phyloP scores from a whole-genome alignment of 305 asterid genomes.

The Fraxinus xanthoxyloides region DNA sequence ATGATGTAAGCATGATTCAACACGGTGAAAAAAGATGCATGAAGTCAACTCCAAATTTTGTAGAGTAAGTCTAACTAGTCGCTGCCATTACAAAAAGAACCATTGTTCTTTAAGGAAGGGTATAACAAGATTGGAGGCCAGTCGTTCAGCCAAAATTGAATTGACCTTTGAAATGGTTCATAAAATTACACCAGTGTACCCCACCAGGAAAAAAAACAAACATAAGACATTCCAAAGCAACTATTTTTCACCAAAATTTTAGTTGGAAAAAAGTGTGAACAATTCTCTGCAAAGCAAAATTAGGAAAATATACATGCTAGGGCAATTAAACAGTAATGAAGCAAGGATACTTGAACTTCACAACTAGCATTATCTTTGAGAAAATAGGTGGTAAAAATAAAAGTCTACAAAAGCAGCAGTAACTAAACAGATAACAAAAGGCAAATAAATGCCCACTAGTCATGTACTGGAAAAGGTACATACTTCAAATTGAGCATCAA shows the following conservation, averaged over 20 bases:
- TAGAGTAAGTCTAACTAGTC: neutral
- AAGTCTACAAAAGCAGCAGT: slow-evolving; percentile 10
- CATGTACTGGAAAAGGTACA: slow-evolving; percentile 25
- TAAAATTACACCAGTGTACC: neutral
- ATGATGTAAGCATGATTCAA: neutral
- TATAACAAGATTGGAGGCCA: neutral
- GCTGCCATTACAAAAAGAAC: neutral
- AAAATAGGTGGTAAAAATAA: neutral
- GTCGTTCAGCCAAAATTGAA: neutral
- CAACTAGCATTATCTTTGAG: neutral
- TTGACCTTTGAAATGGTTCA: neutral
- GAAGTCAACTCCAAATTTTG: neutral
- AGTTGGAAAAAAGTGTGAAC: neutral
- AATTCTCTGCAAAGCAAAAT: neutral
- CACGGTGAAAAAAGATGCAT: neutral
- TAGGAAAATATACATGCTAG: neutral
- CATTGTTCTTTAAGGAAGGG: neutral
- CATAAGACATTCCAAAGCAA: neutral
- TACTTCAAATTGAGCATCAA: slow-evolving; percentile 90
- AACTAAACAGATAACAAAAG: slow-evolving; percentile 1
- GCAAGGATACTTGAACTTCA: neutral
- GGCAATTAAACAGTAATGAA: neutral
- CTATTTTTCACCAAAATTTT: neutral
- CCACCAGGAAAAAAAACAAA: neutral
- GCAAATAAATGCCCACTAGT: slow-evolving; percentile 10